phyloP scores from a whole-genome alignment of 805 yeast species.

The Wickerhamiella parazyma region DNA sequence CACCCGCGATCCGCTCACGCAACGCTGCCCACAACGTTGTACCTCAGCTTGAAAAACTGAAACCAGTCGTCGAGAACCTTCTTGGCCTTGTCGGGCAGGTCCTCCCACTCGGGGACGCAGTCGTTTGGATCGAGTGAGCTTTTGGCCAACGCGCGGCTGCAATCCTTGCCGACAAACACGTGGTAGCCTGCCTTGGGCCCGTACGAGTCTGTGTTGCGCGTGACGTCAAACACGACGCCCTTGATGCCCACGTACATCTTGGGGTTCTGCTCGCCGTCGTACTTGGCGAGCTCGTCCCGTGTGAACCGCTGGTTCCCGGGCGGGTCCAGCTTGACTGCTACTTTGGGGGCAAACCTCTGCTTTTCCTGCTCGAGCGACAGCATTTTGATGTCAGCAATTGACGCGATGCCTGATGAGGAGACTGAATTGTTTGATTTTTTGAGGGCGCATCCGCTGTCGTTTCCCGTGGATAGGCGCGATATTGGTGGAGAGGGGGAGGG shows the following conservation, averaged over 20 bases:
- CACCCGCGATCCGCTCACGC: not conserved
- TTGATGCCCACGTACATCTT: conserved; percentile 60
- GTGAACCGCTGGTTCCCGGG: conserved; percentile 37
- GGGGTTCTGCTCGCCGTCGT: conserved; percentile 32
- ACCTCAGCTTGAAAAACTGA: conserved; percentile 44
- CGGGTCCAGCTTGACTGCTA: conserved; percentile 37
- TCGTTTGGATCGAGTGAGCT: conserved; percentile 46
- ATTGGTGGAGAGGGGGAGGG: no score
- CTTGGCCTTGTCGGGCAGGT: conserved; percentile 45
- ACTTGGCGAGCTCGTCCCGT: conserved; percentile 30
- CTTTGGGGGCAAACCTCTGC: conserved; percentile 40
- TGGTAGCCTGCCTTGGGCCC: conserved; percentile 69
- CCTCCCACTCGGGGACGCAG: conserved; percentile 28
- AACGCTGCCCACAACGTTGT: conserved; percentile 31
- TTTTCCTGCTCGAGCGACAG: conserved; percentile 7
- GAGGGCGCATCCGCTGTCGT: no score
- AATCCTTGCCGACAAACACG: conserved; percentile 62
- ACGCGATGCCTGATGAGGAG: no score
- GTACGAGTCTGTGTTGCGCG: conserved; percentile 48
- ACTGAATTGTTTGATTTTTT: no score
- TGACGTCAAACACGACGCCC: conserved; percentile 69
- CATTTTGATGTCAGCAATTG: not conserved
- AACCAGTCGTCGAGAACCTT: conserved; percentile 63
- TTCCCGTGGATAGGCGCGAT: no score
- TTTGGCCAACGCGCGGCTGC: conserved; percentile 61